Conservation (phyloP, 805 yeast species). For the Hanseniaspora nectarophila region DNA sequence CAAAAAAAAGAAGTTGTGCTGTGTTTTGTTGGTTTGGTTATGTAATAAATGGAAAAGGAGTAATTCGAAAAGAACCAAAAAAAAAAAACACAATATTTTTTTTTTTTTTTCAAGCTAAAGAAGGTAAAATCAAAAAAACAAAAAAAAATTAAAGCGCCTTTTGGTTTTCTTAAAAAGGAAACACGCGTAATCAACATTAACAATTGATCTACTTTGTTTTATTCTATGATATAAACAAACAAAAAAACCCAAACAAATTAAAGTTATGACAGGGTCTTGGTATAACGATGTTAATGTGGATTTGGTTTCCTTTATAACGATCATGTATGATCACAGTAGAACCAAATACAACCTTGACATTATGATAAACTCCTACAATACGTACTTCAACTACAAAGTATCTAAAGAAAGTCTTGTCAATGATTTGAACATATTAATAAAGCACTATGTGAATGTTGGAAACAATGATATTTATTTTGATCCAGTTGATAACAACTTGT, state of each 20-base stretch:
- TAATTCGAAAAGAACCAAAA: neutral
- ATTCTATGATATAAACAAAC: too few species aligned
- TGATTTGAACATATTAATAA: neutral
- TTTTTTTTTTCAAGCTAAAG: too few species aligned
- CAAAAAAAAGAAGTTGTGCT: too few species aligned
- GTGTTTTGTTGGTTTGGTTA: neutral
- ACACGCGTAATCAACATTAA: too few species aligned
- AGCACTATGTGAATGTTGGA: conserved; percentile 1
- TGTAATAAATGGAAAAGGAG: neutral
- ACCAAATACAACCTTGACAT: conserved; percentile 7
- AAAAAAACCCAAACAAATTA: neutral
- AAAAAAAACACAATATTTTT: neutral
- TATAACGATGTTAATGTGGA: conserved; percentile 8
- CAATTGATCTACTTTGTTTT: too few species aligned
- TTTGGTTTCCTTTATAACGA: neutral
- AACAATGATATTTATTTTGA: neutral
- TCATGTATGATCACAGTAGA: neutral
- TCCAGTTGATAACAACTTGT: neutral
- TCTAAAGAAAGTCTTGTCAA: neutral
- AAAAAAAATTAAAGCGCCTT: too few species aligned
- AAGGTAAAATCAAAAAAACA: too few species aligned
- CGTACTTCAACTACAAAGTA: neutral
- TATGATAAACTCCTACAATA: neutral
- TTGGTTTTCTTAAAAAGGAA: too few species aligned
- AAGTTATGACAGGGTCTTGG: neutral